A percentile compares a stretch with the other conserved stretches of the same genome.
Evolutionary conservation across 2,329 filamentous ascomycete species (phyloP).

Genomic region (Colletotrichum cereale): DNA sequence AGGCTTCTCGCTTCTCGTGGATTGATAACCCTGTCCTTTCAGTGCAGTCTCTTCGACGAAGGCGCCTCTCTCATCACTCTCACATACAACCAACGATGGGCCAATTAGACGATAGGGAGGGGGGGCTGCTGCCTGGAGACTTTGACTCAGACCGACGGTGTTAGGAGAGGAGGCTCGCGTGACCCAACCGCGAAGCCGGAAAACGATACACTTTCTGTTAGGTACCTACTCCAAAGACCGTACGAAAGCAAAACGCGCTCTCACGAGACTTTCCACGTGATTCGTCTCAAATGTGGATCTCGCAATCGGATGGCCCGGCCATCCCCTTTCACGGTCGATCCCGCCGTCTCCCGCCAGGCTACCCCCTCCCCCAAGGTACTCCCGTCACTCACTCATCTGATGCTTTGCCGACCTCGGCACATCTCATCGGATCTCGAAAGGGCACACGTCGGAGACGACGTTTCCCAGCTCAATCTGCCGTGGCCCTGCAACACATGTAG

Average conservation of each 20-base stretch:
- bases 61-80: neutral
- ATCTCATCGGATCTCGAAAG: slow-evolving; percentile 3
- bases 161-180: neutral
- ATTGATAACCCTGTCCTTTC: slow-evolving; percentile 16
- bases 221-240: neutral
- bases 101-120: neutral
- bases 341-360: slow-evolving; percentile 31
- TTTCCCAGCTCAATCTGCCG: neutral
- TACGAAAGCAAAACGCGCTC: neutral
- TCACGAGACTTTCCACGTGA: slow-evolving; percentile 18
- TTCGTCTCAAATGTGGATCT: neutral
- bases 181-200: neutral
- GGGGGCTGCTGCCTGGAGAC: slow-evolving; percentile 23
- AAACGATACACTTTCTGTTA: neutral
- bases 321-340: slow-evolving; percentile 18
- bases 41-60: neutral
- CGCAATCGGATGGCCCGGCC: neutral
- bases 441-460: neutral
- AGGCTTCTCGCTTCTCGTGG: slow-evolving; percentile 16
- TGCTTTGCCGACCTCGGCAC: slow-evolving; percentile 8
- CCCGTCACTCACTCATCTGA: slow-evolving; percentile 15
- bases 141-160: slow-evolving; percentile 27
- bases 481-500: slow-evolving; percentile 2
- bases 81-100: neutral
- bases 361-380: slow-evolving; percentile 24